phyloP scores from a whole-genome alignment of 768 basidiomycete species.

The Lactifluus subvellereus region DNA sequence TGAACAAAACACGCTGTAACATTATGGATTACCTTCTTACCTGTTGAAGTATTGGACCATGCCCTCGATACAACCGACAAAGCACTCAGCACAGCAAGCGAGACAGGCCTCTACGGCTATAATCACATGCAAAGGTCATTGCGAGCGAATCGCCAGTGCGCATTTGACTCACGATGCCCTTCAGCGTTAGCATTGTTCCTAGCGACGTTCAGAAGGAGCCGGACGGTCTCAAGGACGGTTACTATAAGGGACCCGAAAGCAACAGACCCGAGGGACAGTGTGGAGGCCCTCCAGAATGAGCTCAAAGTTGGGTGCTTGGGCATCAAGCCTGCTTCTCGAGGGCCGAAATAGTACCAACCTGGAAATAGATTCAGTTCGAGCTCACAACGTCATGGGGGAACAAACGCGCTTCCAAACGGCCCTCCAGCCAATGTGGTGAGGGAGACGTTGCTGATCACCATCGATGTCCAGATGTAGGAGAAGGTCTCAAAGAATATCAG shows the following conservation, averaged over 20 bases:
- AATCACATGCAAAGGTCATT: not conserved
- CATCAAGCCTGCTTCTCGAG: conserved; percentile 58
- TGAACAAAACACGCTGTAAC: not conserved
- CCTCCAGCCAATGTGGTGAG: conserved; percentile 79
- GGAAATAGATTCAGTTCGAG: conserved; percentile 2
- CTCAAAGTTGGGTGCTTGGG: conserved; percentile 66
- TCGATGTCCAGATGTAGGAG: conserved; percentile 82
- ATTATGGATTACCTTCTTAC: conserved; percentile 29
- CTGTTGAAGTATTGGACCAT: conserved; percentile 78
- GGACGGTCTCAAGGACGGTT: conserved; percentile 65
- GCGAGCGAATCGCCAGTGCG: not conserved
- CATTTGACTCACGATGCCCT: conserved; percentile 53
- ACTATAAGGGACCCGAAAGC: conserved; percentile 83
- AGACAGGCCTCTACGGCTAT: conserved; percentile 67
- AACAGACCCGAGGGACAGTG: conserved; percentile 75
- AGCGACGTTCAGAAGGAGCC: conserved; percentile 53
- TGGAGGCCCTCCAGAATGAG: conserved; percentile 69
- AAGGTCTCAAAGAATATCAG: conserved; percentile 74
- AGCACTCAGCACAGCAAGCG: conserved; percentile 75
- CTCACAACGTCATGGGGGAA: not conserved
- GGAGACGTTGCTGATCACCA: conserved; percentile 74
- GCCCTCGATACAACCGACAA: conserved; percentile 62
- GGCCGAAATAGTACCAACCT: conserved; percentile 79
- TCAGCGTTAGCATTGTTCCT: conserved; percentile 55
- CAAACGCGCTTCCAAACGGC: conserved; percentile 48